Evolutionary conservation across 2,329 filamentous ascomycete species (phyloP).

Genomic region (Neonectria faginata): DNA sequence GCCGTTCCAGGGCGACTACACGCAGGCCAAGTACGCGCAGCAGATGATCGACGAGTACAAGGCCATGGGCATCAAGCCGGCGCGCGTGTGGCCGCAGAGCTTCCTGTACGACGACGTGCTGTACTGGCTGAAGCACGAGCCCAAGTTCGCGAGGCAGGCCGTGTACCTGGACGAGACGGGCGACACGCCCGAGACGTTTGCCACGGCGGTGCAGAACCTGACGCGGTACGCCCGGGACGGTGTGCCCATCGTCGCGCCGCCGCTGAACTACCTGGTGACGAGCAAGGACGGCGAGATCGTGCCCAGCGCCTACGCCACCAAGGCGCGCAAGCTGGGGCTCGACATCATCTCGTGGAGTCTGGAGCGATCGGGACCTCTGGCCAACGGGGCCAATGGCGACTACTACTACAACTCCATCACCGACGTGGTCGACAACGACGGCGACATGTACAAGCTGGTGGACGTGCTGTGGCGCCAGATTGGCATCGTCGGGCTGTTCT

Average conservation of each 20-base stretch:
- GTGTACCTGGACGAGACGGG: slow-evolving; percentile 74
- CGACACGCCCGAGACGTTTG: slow-evolving; percentile 63
- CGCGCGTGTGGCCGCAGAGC: slow-evolving; percentile 71
- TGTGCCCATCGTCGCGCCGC: slow-evolving; percentile 72
- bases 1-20: slow-evolving; percentile 74
- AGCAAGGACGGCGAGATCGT: slow-evolving; percentile 66
- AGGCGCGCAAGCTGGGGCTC: slow-evolving; percentile 70
- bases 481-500: slow-evolving; percentile 71
- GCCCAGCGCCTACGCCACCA: slow-evolving; percentile 71
- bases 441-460: slow-evolving; percentile 74
- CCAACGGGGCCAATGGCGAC: slow-evolving; percentile 59
- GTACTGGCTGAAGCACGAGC: slow-evolving; percentile 74
- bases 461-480: slow-evolving; percentile 73
- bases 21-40: slow-evolving; percentile 72
- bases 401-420: slow-evolving; percentile 70
- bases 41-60: slow-evolving; percentile 73
- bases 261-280: slow-evolving; percentile 71
- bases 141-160: slow-evolving; percentile 70
- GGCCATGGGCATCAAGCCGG: slow-evolving; percentile 62
- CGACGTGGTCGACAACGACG: slow-evolving; percentile 69
- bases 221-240: slow-evolving; percentile 66
- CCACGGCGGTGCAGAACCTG: slow-evolving; percentile 67
- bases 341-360: slow-evolving; percentile 77
- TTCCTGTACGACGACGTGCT: slow-evolving; percentile 73
- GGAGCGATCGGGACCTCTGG: slow-evolving; percentile 72